These are phyloP conservation scores for Ganoderma boninense DNA, from an alignment of 1,284 basidiomycete species.

Conservation along the genomic window DNA sequence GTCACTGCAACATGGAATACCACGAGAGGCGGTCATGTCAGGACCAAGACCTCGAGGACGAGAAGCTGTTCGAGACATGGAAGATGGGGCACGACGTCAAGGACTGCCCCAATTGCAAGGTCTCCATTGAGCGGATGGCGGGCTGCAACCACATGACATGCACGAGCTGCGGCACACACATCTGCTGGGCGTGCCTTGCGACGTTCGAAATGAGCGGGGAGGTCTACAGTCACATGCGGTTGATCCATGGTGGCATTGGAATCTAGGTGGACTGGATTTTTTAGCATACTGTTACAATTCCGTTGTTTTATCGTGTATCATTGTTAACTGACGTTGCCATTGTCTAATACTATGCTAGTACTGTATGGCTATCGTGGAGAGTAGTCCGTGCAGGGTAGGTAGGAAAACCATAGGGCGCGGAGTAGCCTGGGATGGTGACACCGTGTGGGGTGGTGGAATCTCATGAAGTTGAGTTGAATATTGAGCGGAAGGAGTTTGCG, in stretches of 20 bases:
- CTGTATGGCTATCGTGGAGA: no score
- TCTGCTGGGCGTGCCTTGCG: slow-evolving; percentile 77
- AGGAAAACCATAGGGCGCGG: no score
- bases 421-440: no score
- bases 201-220: slow-evolving; percentile 67
- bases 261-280: not conserved
- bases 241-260: slow-evolving; percentile 56
- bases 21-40: slow-evolving; percentile 73
- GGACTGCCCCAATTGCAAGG: slow-evolving; percentile 72
- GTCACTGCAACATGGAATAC: slow-evolving; percentile 67
- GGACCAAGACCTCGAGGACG: slow-evolving; percentile 58
- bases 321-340: no score
- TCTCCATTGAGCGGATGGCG: slow-evolving; percentile 70
- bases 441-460: no score
- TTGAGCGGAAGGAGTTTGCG: no score
- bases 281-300: no score
- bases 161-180: slow-evolving; percentile 72
- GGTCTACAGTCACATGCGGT: slow-evolving; percentile 68
- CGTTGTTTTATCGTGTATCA: not conserved
- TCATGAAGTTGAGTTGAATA: no score
- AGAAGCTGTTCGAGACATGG: slow-evolving; percentile 67
- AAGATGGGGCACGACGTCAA: slow-evolving; percentile 66
- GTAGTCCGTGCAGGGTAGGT: no score
- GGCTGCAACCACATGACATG: slow-evolving; percentile 85
- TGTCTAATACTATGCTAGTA: no score